Percentiles rank a stretch among this genome's conserved stretches.
Evolutionary conservation across 345 rosid genomes (phyloP).

Genomic region (Erucastrum elatum): DNA sequence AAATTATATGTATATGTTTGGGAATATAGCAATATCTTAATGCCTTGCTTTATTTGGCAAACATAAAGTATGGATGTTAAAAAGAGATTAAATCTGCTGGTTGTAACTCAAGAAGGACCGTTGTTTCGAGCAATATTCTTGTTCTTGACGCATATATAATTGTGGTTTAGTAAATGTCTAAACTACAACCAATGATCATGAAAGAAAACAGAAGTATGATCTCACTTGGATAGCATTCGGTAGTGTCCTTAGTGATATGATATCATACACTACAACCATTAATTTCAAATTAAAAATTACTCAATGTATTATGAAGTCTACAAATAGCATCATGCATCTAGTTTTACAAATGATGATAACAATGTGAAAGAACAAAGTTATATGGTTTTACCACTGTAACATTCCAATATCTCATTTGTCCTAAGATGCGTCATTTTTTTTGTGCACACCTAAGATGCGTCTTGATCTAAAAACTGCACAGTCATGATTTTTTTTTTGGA

Average conservation of each 20-base stretch:
- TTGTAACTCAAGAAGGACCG: background rate
- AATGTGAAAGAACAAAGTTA: conserved; percentile 6
- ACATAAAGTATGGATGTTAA: background rate
- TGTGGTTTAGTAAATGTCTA: too few species aligned
- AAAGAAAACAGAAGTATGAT: background rate
- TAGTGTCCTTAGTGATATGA: too few species aligned
- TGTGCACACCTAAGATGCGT: conserved; percentile 75
- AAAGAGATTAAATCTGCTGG: background rate
- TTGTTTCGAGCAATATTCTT: background rate
- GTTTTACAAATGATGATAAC: background rate
- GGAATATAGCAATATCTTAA: conserved; percentile 1
- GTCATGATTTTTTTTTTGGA: too few species aligned
- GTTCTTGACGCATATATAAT: background rate
- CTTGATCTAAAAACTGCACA: conserved; percentile 47
- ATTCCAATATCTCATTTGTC: conserved; percentile 70
- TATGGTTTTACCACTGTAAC: conserved; percentile 54
- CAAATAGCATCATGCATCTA: background rate
- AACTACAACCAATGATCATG: background rate
- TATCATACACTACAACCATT: too few species aligned
- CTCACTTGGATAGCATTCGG: too few species aligned
- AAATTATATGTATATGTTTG: background rate
- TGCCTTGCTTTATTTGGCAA: conserved; percentile 12
- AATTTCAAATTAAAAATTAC: too few species aligned
- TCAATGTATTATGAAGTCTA: background rate
- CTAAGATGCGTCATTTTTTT: too few species aligned